A percentile compares a stretch with the other conserved stretches of the same genome.
These are phyloP conservation scores for Acephala macrosclerotiorum DNA, from an alignment of 2,329 filamentous ascomycete species.

Conservation along the genomic window DNA sequence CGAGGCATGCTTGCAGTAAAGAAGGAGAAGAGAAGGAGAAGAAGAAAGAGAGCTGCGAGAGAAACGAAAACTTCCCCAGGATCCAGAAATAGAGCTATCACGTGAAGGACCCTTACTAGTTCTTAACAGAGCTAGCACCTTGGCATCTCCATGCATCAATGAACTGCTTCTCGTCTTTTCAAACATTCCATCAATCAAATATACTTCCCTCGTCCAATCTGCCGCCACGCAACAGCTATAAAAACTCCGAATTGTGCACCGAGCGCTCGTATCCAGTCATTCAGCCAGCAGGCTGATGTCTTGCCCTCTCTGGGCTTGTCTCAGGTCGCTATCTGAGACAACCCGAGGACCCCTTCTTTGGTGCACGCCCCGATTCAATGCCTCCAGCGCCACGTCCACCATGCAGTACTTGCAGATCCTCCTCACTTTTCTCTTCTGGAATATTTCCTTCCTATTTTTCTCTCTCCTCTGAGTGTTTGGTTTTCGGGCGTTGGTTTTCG, in stretches of 20 bases:
- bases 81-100: too few relatives aligned
- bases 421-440: neutral
- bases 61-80: too few relatives aligned
- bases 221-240: neutral
- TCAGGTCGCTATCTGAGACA: constrained; percentile 6
- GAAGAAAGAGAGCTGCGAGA: too few relatives aligned
- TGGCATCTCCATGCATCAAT: too few relatives aligned
- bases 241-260: neutral
- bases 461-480: neutral
- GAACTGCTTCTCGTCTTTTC: neutral
- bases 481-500: neutral
- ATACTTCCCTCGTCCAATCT: constrained; percentile 1
- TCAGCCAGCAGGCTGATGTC: neutral
- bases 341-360: neutral
- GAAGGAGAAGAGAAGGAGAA: too few relatives aligned
- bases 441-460: neutral
- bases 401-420: neutral
- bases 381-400: neutral
- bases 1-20: too few relatives aligned
- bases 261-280: neutral
- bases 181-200: neutral
- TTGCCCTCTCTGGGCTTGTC: neutral
- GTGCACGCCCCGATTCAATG: neutral
- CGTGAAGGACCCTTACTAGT: too few relatives aligned
- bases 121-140: too few relatives aligned